These are phyloP conservation scores for Klebsormidium nitens DNA, from an alignment of 139 green algal species.

Conservation along the genomic window DNA sequence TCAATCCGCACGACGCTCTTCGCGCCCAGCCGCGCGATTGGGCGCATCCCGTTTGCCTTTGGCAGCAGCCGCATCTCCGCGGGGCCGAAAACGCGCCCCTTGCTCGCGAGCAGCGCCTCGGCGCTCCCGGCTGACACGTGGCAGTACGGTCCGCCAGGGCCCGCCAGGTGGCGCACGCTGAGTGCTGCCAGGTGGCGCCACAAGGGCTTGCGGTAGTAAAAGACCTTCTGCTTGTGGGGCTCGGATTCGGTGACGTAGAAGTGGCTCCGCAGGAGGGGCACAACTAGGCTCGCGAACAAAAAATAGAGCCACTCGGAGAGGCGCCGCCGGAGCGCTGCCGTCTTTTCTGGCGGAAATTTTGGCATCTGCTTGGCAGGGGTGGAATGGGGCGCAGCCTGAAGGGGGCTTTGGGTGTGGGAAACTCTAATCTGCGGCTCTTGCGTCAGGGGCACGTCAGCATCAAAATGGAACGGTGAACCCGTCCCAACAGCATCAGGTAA, in stretches of 20 bases:
- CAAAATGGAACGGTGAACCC: too few relatives aligned
- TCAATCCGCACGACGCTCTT: too few relatives aligned
- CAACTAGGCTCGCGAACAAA: conserved; percentile 59
- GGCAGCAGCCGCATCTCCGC: background rate
- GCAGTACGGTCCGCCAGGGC: too few relatives aligned
- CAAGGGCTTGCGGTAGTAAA: conserved; percentile 80
- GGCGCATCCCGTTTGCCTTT: background rate
- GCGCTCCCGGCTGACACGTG: too few relatives aligned
- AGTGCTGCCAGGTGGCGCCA: conserved; percentile 56
- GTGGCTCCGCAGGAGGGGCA: conserved; percentile 73
- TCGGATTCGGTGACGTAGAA: conserved; percentile 91
- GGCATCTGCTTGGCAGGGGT: too few relatives aligned
- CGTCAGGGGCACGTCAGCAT: too few relatives aligned
- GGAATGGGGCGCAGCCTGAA: too few relatives aligned
- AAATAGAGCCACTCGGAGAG: conserved; percentile 59
- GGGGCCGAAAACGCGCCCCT: background rate
- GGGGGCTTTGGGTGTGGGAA: too few relatives aligned
- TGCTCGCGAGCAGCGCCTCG: background rate
- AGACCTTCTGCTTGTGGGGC: conserved; percentile 63
- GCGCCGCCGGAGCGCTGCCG: background rate
- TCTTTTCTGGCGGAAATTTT: too few relatives aligned
- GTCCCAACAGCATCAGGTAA: too few relatives aligned
- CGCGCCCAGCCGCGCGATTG: background rate
- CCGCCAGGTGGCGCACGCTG: too few relatives aligned
- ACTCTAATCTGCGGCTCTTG: too few relatives aligned